Evolutionary conservation across 2,329 filamentous ascomycete species (phyloP), one percentile per base, ranked within the genome.

Genomic region (Aspergillus texensis): DNA sequence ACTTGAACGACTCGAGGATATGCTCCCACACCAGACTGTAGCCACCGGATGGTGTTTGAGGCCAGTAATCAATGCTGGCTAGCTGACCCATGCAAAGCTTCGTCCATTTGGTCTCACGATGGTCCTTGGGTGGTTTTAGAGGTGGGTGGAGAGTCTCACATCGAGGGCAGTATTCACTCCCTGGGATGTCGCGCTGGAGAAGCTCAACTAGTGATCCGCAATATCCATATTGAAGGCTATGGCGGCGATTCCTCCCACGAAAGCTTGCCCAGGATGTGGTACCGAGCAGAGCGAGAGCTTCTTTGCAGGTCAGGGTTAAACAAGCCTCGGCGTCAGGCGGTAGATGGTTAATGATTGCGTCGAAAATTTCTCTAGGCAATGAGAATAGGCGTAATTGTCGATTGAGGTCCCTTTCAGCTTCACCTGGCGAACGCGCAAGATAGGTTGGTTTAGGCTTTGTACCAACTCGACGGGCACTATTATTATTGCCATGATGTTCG

Each of bases 261-360:
- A 62, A 56, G 5, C 24, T 10, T 14, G 32, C 14, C 60, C 62
- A 62, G 1, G 57, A 24, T 28, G 52, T 16, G 5, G 56, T 60
- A 1, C 62, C 45, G 3, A 65, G 6, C 4, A 5, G 12, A 14
- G 50, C 41, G 1, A 62, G 45, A 6, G 43, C 60, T 21, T 50
- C 60, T 21, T 60, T 65, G 62, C 62, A 60, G 30, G 43, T 60
- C 3, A 65, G n/a, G 6, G n/a, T 26, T 2, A 65, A 58, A 28
- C 60, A 59, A 10, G 26, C 62, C n/a, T 39, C 45, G 4, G 43
- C 60, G 1, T 46, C 14, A 3, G 36, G 32, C 1, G 52, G 43
- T n/a, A 65, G 55, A 21, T 57, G 53, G 16, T 45, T 24, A 21
- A 48, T 21, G 21, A 65, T 55, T n/a, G 21, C 21, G n/a, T 62